Percentiles rank a stretch among this genome's conserved stretches.
Evolutionary conservation across 805 yeast species (phyloP).

Genomic region (Candida insectalens): DNA sequence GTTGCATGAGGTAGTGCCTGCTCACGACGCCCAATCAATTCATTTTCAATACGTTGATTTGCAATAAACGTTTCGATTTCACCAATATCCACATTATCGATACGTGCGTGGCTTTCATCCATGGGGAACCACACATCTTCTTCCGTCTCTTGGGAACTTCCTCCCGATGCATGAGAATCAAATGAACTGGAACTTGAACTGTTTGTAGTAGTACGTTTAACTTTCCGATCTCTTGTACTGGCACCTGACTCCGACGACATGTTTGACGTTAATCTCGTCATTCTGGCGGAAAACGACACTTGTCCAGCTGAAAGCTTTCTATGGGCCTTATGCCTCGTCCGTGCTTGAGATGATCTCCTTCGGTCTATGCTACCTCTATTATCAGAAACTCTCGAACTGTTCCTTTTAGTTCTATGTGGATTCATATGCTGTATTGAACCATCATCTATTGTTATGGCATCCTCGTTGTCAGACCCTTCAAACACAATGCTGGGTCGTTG

Average conservation of each 20-base stretch:
- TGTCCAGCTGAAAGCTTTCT: too few species aligned
- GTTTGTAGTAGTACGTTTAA: too few species aligned
- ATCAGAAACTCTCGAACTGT: too few species aligned
- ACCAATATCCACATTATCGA: conserved; percentile 79
- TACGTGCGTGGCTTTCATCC: conserved; percentile 50
- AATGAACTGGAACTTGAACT: conserved; percentile 41
- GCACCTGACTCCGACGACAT: too few species aligned
- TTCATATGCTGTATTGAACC: too few species aligned
- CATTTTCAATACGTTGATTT: conserved; percentile 44
- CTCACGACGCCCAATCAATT: conserved; percentile 24
- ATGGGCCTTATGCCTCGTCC: too few species aligned
- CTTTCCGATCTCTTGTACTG: too few species aligned
- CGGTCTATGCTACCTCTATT: too few species aligned
- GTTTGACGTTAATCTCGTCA: too few species aligned
- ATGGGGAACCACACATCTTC: conserved; percentile 97
- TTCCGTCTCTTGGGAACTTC: conserved; percentile 76
- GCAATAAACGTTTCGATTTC: conserved; percentile 77
- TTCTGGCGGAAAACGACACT: too few species aligned
- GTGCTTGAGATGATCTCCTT: too few species aligned
- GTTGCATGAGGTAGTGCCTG: conserved; percentile 14
- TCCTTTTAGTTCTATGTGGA: too few species aligned
- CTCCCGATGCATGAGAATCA: conserved; percentile 65
- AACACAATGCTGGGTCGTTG: background rate
- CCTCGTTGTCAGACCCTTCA: background rate
- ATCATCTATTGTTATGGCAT: conserved; percentile 2